Percentiles rank a stretch among this genome's conserved stretches.
Evolutionary conservation across 148 eudicot species (phyloP).

Genomic region (Fagopyrum tataricum): DNA sequence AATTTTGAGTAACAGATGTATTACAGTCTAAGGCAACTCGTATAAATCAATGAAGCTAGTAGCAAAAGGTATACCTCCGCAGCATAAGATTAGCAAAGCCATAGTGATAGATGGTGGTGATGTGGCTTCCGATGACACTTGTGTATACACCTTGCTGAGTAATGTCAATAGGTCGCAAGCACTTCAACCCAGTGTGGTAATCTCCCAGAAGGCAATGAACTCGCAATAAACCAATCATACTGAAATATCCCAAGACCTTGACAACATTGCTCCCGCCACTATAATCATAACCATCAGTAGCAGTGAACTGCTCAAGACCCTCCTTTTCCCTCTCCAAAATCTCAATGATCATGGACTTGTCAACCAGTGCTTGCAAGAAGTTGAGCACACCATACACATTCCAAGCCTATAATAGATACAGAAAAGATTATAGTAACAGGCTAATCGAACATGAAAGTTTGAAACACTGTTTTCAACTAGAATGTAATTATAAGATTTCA

Average conservation of each 20-base stretch:
- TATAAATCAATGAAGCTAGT: background rate
- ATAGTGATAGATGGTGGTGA: conserved; percentile 86
- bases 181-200: conserved; percentile 93
- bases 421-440: background rate
- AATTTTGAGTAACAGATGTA: background rate
- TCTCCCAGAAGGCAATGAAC: conserved; percentile 93
- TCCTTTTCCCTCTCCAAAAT: conserved; percentile 84
- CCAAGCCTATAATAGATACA: conserved; percentile 62
- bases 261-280: conserved; percentile 93
- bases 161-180: conserved; percentile 86
- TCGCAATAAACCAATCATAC: conserved; percentile 94
- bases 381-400: conserved; percentile 97
- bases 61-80: conserved; percentile 49
- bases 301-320: conserved; percentile 88
- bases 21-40: background rate
- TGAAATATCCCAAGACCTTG: conserved; percentile 93
- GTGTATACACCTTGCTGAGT: conserved; percentile 93
- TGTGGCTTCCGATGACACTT: conserved; percentile 94
- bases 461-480: background rate
- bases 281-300: conserved; percentile 93
- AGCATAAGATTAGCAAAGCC: conserved; percentile 98
- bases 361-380: conserved; percentile 93
- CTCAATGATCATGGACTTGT: conserved; percentile 74
- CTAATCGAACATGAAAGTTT: background rate
- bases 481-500: background rate